Conservation (phyloP, 768 basidiomycete genomes). For the Rhizopogon salebrosus region DNA sequence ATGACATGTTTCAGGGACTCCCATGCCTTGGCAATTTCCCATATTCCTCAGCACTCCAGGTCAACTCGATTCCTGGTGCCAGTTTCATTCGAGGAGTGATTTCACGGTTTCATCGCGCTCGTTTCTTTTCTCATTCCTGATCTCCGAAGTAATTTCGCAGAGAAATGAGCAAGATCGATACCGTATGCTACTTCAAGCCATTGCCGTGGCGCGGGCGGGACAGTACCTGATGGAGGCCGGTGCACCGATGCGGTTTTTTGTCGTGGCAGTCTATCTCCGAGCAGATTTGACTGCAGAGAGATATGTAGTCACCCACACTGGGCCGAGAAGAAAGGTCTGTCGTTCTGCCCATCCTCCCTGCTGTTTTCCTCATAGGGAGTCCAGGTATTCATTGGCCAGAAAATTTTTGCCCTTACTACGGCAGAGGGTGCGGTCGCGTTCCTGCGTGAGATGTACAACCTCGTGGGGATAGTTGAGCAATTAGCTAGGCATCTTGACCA, state of each 20-base stretch:
- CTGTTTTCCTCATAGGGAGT: not conserved
- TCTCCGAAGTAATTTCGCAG: constrained; percentile 6
- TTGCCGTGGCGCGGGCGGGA: not conserved
- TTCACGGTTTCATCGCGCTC: not conserved
- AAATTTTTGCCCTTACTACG: not conserved
- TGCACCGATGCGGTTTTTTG: constrained; percentile 2
- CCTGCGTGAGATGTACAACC: constrained; percentile 11
- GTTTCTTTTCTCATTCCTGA: constrained; percentile 5
- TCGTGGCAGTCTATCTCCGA: constrained; percentile 9
- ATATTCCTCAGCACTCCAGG: not conserved
- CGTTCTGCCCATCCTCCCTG: not conserved
- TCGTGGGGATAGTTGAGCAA: not conserved
- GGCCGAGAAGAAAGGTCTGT: not conserved
- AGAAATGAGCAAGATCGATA: not conserved
- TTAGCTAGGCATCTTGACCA: constrained; percentile 1
- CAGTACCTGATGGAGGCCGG: not conserved
- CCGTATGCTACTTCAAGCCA: constrained; percentile 14
- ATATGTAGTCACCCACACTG: constrained; percentile 4
- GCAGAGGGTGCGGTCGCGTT: not conserved
- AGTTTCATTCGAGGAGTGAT: constrained; percentile 3
- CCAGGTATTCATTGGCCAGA: constrained; percentile 5
- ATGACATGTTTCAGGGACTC: constrained; percentile 6
- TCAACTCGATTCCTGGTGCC: not conserved
- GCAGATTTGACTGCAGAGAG: constrained; percentile 1
- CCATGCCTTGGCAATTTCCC: constrained; percentile 6